phyloP scores from a whole-genome alignment of 495 filamentous ascomycete genomes.

The Parachaetomium inaequale region DNA sequence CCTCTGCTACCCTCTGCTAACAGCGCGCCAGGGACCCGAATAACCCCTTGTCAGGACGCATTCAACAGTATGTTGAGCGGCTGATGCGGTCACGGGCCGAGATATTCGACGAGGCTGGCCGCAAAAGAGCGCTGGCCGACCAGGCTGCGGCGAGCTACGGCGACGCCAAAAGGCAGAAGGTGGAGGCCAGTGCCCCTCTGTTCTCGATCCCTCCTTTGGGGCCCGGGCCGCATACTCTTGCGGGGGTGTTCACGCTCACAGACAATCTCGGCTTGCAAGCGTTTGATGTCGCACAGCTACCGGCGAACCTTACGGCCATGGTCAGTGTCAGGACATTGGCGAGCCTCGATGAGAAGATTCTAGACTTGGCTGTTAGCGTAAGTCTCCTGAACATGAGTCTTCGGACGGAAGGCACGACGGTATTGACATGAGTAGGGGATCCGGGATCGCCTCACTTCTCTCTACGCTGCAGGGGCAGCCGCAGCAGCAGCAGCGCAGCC shows the following conservation, averaged over 20 bases:
- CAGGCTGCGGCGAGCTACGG: constrained; percentile 57
- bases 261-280: constrained; percentile 64
- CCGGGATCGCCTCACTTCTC: constrained; percentile 37
- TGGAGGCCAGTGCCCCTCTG: constrained; percentile 32
- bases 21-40: constrained; percentile 57
- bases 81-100: constrained; percentile 70
- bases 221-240: constrained; percentile 68
- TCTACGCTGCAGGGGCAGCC: constrained; percentile 25
- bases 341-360: constrained; percentile 55
- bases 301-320: constrained; percentile 66
- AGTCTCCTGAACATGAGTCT: constrained; percentile 1
- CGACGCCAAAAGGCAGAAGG: constrained; percentile 43
- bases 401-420: too few relatives aligned
- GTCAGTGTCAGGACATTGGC: constrained; percentile 70
- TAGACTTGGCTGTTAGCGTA: constrained; percentile 67
- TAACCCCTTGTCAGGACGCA: constrained; percentile 61
- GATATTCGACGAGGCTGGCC: constrained; percentile 67
- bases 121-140: constrained; percentile 70
- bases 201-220: constrained; percentile 62
- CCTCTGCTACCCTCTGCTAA: constrained; percentile 24
- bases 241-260: constrained; percentile 80
- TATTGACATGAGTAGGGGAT: constrained; percentile 38
- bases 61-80: constrained; percentile 78
- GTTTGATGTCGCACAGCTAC: constrained; percentile 79
- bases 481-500: constrained; percentile 29